A percentile compares a stretch with the other conserved stretches of the same genome.
Conservation (phyloP, 371 early-diverging fungal species). For the Dinochytrium kinnereticum region DNA sequence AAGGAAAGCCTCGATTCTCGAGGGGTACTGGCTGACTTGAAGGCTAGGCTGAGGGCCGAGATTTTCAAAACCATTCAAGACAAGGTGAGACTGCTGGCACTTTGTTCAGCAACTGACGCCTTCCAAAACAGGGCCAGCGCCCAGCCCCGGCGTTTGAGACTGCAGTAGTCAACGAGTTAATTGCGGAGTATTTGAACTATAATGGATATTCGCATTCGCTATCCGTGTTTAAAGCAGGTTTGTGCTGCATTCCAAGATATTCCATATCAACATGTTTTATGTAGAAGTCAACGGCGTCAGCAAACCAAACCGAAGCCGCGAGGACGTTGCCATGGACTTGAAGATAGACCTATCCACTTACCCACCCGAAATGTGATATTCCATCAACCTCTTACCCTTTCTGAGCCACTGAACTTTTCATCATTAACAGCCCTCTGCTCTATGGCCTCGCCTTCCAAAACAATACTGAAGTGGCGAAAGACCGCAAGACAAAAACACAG, state of each 20-base stretch:
- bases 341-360: constrained; percentile 23
- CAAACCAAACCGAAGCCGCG: background rate
- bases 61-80: constrained; percentile 42
- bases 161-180: constrained; percentile 42
- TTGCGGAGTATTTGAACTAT: constrained; percentile 44
- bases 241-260: background rate
- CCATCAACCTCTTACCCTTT: background rate
- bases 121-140: constrained; percentile 11
- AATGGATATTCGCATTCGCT: constrained; percentile 38
- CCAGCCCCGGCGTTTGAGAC: constrained; percentile 36
- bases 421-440: constrained; percentile 29
- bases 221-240: constrained; percentile 17
- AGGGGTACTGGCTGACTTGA: constrained; percentile 34
- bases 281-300: background rate
- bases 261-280: background rate
- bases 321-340: constrained; percentile 23
- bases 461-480: background rate
- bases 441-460: constrained; percentile 38
- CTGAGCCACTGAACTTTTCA: background rate
- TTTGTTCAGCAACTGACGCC: background rate
- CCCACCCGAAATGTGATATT: constrained; percentile 28
- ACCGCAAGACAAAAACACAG: background rate
- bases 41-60: constrained; percentile 41
- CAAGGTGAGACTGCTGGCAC: constrained; percentile 4
- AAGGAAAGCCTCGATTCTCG: constrained; percentile 33